Base-by-base conservation (phyloP, 768 basidiomycete genomes). In the Favolaschia claudopus region DNA sequence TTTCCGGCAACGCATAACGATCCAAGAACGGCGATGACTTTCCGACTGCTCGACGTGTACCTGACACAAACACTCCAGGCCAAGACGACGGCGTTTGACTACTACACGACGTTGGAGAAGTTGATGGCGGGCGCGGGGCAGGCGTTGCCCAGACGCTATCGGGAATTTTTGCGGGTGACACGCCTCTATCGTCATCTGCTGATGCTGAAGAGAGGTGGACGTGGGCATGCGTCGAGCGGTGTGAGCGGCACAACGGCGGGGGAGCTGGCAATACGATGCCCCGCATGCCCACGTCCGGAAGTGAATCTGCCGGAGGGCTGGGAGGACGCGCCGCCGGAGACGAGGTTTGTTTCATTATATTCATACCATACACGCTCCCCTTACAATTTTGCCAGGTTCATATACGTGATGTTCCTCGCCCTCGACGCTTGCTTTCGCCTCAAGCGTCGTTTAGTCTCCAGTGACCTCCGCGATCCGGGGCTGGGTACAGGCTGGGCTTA, bases 211-310 rank as follows among this genome's bases (percentile, higher is more conserved):
- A 55, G 70, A 13, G 49, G 67, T 40, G 62, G 72, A 25, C 42
- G 69, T 33, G 67, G 71, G 46, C 67, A 73, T 59, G 62, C 71
- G 58, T 60, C 65, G 53, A 58, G 46, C 20, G 64, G 70, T 10
- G 54, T 60, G 8, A 17, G 24, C 0, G 58, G 42, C 13, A 76
- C 73, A 3, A 38, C 48, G 31, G 45, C 54, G 25, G 72, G 77
- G 1, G 67, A 72, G 44, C 65, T 68, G 8, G 71, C 71, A 0
- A 58, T 75, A 1, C 49, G 62, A 12, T 77, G 75, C 45, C 72
- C 72, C 4, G 75, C 73, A 5, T 76, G 75, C 51, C 75, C 74
- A 1, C 69, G 69, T 1, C 71, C 69, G 0, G 69, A 62, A 0
- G 57, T 68, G 1, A 75, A 76, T 57, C 51, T 77, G 2, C 63